Conservation (phyloP, 352 stramenopile genomes). For the Globisporangium yorkense region DNA sequence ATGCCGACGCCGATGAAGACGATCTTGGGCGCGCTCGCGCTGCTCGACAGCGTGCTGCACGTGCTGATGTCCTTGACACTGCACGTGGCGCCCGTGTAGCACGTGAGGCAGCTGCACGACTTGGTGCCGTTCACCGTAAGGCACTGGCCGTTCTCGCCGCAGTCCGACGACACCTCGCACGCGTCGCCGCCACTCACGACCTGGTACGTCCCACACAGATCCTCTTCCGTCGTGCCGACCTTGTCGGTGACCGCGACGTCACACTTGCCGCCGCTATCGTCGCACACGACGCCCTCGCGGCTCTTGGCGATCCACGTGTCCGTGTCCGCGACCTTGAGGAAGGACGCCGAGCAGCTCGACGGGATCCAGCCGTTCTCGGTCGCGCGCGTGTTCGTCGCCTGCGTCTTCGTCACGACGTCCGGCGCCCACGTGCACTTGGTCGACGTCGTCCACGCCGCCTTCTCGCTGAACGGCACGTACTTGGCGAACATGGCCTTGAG, state of each 20-base stretch:
- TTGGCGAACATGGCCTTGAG: constrained; percentile 65
- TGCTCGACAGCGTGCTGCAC: constrained; percentile 62
- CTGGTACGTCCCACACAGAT: constrained; percentile 69
- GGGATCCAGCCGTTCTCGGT: constrained; percentile 60
- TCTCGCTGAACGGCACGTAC: constrained; percentile 34
- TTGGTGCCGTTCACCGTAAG: constrained; percentile 52
- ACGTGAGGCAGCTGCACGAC: constrained; percentile 65
- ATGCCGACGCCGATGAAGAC: constrained; percentile 69
- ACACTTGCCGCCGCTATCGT: constrained; percentile 50
- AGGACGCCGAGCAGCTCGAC: constrained; percentile 39
- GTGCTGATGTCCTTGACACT: constrained; percentile 66
- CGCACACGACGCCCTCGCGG: constrained; percentile 69
- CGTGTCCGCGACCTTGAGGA: constrained; percentile 46
- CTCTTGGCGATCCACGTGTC: constrained; percentile 73
- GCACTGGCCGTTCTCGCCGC: constrained; percentile 72
- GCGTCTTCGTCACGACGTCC: constrained; percentile 44
- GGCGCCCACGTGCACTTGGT: constrained; percentile 67
- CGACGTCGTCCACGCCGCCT: constrained; percentile 43
- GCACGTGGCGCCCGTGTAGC: constrained; percentile 73
- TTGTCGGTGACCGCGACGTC: constrained; percentile 46
- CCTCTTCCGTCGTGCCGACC: constrained; percentile 66
- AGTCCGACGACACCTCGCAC: constrained; percentile 60
- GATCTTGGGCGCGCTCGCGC: constrained; percentile 45
- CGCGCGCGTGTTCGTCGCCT: constrained; percentile 48
- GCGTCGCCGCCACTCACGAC: constrained; percentile 56